Conservation (phyloP, 257 asterid species). For the Solanum ahanhuiri region DNA sequence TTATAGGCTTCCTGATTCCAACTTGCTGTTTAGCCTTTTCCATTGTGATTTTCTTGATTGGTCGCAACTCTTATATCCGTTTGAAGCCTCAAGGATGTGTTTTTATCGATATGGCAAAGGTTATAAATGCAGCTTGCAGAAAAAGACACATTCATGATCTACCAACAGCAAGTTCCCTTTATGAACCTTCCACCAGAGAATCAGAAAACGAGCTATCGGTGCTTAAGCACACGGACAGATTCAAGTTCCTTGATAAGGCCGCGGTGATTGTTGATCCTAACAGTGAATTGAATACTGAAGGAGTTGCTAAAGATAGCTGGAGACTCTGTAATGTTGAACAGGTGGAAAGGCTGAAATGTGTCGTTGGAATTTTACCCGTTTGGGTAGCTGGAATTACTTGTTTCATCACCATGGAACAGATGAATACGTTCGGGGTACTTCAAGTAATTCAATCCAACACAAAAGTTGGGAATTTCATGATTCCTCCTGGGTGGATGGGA, state of each 20-base stretch:
- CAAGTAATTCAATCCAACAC: constrained; percentile 59
- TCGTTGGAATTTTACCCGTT: constrained; percentile 46
- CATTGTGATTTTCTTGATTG: constrained; percentile 44
- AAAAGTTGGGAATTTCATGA: constrained; percentile 34
- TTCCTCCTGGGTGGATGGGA: constrained; percentile 85
- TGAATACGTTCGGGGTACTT: constrained; percentile 45
- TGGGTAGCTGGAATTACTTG: constrained; percentile 64
- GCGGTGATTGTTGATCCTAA: constrained; percentile 29
- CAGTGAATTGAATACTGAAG: constrained; percentile 29
- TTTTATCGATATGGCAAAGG: constrained; percentile 53
- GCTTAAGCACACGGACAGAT: constrained; percentile 4
- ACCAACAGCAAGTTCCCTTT: not conserved
- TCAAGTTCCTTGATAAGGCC: constrained; percentile 48
- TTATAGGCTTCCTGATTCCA: constrained; percentile 58
- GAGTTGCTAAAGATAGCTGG: constrained; percentile 36
- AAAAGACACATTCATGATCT: constrained; percentile 23
- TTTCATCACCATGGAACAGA: constrained; percentile 65
- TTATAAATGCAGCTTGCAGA: constrained; percentile 26
- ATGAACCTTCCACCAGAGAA: constrained; percentile 13
- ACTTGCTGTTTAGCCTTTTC: constrained; percentile 53
- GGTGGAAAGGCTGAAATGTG: constrained; percentile 49
- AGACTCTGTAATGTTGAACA: constrained; percentile 50
- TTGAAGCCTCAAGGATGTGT: constrained; percentile 35
- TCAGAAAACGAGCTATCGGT: constrained; percentile 3
- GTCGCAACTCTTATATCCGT: constrained; percentile 38